Base-by-base conservation (phyloP, 2,329 filamentous ascomycete genomes). In the Arthrocladium fulminans region DNA sequence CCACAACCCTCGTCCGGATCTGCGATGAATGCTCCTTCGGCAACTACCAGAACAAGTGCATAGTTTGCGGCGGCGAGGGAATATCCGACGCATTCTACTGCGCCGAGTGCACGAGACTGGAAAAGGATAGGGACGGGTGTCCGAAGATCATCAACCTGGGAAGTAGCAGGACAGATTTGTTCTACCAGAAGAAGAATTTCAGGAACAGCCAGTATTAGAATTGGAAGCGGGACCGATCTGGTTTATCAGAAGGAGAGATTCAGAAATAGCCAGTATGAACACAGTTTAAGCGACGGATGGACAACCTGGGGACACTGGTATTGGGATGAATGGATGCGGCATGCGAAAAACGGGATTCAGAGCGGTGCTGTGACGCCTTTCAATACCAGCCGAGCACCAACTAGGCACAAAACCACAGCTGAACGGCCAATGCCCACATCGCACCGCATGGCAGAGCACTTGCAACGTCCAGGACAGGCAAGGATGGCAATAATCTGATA, bases 21-120 rank as follows among this genome's bases (percentile, higher is more conserved):
- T 98, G 92, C 75, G 92, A 98, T 74, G 92, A 98, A 73, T 98
- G 92, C 76, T 89, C 86, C 66, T 98, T 98, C 68, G 92, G 92
- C 64, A 98, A 98, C 77, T 98, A 96, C 75, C 92, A 97, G 73
- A 98, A 98, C 75, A 98, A 98, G 70, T 98, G 92, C 67, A 88
- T 98, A 59, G 92, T 98, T 37, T 98, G 92, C 70, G 92, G 92
- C 66, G 92, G 92, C 60, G 92, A 97, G 72, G 92, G 92, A 24
- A 98, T 98, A 66, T 92, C 86, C 27, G 92, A 98, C 67, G 92
- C 92, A 43, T 97, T 97, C 69, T 98, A 98, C 74, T 98, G 92
- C 75, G 97, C 97, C 65, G 92, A 98, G 71, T 98, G 92, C 67
- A 98, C 92, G 51, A 79, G 92, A 6, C 73, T 98, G 13, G 92